phyloP scores from a whole-genome alignment of 2,329 filamentous ascomycete genomes.

The Fusarium sp. region DNA sequence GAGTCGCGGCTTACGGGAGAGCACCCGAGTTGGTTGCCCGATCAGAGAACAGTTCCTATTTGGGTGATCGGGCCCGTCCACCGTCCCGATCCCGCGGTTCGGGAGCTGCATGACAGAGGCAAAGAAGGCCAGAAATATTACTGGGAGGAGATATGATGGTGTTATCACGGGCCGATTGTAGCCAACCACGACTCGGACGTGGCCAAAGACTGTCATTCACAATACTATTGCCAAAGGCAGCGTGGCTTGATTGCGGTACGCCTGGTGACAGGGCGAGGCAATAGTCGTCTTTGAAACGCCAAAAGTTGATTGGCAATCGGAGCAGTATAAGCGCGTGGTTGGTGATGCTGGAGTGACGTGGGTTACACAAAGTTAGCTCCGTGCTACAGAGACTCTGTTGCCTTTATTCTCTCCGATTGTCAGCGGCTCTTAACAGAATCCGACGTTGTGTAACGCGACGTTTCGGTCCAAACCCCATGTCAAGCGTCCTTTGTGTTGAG shows the following conservation, averaged over 20 bases:
- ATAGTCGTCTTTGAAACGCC: conserved; percentile 1
- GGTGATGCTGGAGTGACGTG: conserved; percentile 19
- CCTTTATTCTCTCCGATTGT: not conserved
- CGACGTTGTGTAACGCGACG: conserved; percentile 16
- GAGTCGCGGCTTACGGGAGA: conserved; percentile 5
- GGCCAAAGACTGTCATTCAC: not conserved
- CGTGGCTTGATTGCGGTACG: conserved; percentile 19
- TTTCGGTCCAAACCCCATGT: conserved; percentile 16
- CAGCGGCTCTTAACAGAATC: not conserved
- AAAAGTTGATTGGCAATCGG: conserved; percentile 7
- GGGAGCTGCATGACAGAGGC: conserved; percentile 28
- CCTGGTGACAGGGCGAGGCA: not conserved
- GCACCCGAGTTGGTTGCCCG: conserved; percentile 22
- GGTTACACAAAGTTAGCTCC: conserved; percentile 23
- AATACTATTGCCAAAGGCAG: not conserved
- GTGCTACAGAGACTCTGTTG: conserved; percentile 11
- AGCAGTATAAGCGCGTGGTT: conserved; percentile 4
- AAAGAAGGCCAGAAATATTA: conserved; percentile 7
- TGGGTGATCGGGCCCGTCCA: conserved; percentile 20
- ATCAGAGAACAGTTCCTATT: conserved; percentile 9
- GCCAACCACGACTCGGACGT: conserved; percentile 4
- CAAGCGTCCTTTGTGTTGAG: conserved; percentile 15
- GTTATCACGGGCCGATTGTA: conserved; percentile 28
- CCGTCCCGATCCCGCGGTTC: conserved; percentile 34
- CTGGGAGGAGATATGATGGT: not conserved